A percentile compares a stretch with the other conserved stretches of the same genome.
These are phyloP conservation scores for Citrus hindsii DNA, from an alignment of 345 rosid genomes.

Conservation along the genomic window DNA sequence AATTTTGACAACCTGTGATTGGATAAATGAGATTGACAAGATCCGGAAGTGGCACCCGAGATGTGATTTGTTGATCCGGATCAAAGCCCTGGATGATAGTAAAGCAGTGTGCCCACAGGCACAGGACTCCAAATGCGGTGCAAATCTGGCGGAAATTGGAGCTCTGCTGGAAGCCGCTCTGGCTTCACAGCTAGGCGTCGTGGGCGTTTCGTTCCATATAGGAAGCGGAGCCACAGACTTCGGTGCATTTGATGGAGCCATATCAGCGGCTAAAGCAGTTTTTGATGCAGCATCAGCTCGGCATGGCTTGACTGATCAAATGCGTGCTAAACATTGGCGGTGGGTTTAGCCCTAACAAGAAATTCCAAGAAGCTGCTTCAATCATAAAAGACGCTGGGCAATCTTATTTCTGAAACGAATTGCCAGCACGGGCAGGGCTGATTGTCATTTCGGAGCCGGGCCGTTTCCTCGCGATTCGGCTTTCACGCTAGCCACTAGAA, in stretches of 20 bases:
- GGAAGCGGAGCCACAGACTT: slow-evolving; percentile 19
- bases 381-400: too few relatives aligned
- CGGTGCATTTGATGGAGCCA: slow-evolving; percentile 16
- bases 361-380: too few relatives aligned
- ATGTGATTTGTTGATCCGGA: too few relatives aligned
- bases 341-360: slow-evolving; percentile 9
- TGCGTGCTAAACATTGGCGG: slow-evolving; percentile 29
- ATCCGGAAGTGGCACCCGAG: too few relatives aligned
- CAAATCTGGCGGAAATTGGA: slow-evolving; percentile 10
- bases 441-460: too few relatives aligned
- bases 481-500: too few relatives aligned
- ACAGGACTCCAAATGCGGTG: slow-evolving; percentile 24
- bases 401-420: too few relatives aligned
- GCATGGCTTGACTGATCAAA: slow-evolving; percentile 15
- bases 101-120: background rate
- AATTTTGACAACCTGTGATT: too few relatives aligned
- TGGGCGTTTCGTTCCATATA: slow-evolving; percentile 28
- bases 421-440: too few relatives aligned
- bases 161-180: slow-evolving; percentile 25
- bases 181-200: slow-evolving; percentile 5
- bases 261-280: slow-evolving; percentile 19
- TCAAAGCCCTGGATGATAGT: too few relatives aligned
- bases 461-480: too few relatives aligned
- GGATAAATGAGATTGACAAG: too few relatives aligned
- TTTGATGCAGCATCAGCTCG: slow-evolving; percentile 22